Conservation (phyloP, 352 stramenopile species). For the Saprolegnia parasitica region DNA sequence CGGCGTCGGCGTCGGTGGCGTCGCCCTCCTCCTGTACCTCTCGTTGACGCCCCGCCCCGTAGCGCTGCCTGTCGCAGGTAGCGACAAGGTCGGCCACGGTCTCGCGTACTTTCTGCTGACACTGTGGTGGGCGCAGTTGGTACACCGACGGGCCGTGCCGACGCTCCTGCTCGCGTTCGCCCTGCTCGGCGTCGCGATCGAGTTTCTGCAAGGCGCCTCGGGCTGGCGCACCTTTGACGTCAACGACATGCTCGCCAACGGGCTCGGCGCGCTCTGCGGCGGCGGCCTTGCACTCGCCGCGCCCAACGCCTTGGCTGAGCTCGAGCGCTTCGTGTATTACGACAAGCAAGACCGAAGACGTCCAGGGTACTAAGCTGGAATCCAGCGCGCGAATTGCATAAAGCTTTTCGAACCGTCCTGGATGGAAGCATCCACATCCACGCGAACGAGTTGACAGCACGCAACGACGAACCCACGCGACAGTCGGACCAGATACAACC, state of each 20-base stretch:
- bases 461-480: no score
- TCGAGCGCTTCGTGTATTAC: not conserved
- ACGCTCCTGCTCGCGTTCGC: not conserved
- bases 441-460: not conserved
- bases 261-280: not conserved
- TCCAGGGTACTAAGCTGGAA: not conserved
- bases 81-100: conserved; percentile 21
- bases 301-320: not conserved
- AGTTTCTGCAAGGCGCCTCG: conserved; percentile 14
- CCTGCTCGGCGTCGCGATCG: conserved; percentile 14
- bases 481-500: no score
- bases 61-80: conserved; percentile 4
- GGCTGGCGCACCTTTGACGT: conserved; percentile 17
- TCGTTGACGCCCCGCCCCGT: conserved; percentile 17
- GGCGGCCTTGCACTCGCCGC: not conserved
- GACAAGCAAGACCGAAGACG: not conserved
- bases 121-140: conserved; percentile 16
- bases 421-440: not conserved
- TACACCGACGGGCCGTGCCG: no score
- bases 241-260: conserved; percentile 17
- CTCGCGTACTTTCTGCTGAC: conserved; percentile 6
- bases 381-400: not conserved
- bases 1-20: conserved; percentile 4
- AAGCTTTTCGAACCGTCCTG: not conserved
- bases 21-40: conserved; percentile 25